Evolutionary conservation across 208 protist species (phyloP).

Genomic region (Leishmania arabica): DNA sequence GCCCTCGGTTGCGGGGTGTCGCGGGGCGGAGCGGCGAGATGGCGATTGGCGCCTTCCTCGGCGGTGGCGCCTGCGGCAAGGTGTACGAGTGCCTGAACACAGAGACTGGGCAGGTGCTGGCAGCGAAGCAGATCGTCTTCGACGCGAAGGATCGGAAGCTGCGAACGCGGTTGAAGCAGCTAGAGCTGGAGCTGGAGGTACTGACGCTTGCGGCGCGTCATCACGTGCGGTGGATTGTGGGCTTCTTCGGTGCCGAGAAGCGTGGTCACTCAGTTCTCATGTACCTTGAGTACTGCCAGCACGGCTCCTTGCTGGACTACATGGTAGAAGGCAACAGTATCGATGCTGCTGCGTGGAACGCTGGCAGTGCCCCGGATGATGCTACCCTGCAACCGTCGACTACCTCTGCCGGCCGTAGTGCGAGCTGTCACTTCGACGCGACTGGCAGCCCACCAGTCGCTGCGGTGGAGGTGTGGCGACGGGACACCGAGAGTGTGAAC

Average conservation of each 20-base stretch:
- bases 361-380: background rate
- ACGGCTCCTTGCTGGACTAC: constrained; percentile 84
- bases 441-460: constrained; percentile 1
- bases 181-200: constrained; percentile 87
- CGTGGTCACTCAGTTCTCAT: constrained; percentile 89
- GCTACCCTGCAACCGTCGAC: background rate
- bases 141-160: constrained; percentile 88
- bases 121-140: constrained; percentile 85
- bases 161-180: constrained; percentile 60
- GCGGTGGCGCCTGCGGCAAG: constrained; percentile 86
- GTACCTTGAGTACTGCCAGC: constrained; percentile 90
- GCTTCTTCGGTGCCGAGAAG: constrained; percentile 86
- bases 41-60: constrained; percentile 81
- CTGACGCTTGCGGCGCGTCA: constrained; percentile 63
- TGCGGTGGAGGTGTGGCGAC: constrained; percentile 17
- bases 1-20: constrained; percentile 52
- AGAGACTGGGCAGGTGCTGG: constrained; percentile 76
- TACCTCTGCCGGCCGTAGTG: too few relatives aligned
- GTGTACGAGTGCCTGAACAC: constrained; percentile 90
- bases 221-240: constrained; percentile 82
- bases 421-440: background rate
- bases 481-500: background rate
- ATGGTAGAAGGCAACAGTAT: constrained; percentile 51
- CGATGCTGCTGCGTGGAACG: constrained; percentile 29
- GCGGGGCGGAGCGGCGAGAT: constrained; percentile 64